Evolutionary conservation across 805 yeast genomes (phyloP).

Genomic region (Candida alai): DNA sequence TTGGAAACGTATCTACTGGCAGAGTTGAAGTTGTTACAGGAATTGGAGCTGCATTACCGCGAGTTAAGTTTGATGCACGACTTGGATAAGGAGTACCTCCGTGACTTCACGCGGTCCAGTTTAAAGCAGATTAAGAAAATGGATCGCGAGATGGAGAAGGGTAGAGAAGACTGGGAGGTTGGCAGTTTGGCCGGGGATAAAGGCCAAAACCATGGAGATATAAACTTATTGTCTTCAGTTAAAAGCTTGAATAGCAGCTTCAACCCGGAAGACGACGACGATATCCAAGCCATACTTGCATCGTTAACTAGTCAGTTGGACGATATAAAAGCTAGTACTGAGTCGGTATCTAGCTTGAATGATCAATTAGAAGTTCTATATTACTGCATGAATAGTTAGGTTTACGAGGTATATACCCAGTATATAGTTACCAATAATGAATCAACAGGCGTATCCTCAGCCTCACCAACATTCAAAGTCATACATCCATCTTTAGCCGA

Average conservation of each 20-base stretch:
- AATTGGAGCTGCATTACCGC: slow-evolving; percentile 24
- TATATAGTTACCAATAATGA: slow-evolving; percentile 13
- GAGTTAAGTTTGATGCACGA: slow-evolving; percentile 20
- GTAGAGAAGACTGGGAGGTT: slow-evolving; percentile 2
- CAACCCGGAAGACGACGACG: slow-evolving; percentile 17
- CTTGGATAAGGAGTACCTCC: slow-evolving; percentile 31
- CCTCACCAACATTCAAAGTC: slow-evolving; percentile 24
- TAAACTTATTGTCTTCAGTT: neutral
- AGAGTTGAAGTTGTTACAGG: slow-evolving; percentile 34
- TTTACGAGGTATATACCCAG: slow-evolving; percentile 16
- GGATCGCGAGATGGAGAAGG: slow-evolving; percentile 10
- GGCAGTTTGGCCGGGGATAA: too few relatives aligned
- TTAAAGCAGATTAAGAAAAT: slow-evolving; percentile 13
- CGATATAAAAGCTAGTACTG: slow-evolving; percentile 13
- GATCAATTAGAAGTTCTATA: slow-evolving; percentile 18
- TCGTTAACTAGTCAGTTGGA: slow-evolving; percentile 14
- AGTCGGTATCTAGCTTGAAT: slow-evolving; percentile 11
- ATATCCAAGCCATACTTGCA: slow-evolving; percentile 15
- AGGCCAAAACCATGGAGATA: too few relatives aligned
- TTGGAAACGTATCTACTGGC: slow-evolving; percentile 39
- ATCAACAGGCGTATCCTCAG: slow-evolving; percentile 2
- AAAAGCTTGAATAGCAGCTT: slow-evolving; percentile 6
- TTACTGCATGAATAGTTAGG: too few relatives aligned
- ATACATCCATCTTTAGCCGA: slow-evolving; percentile 50
- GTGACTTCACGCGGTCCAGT: slow-evolving; percentile 25